These are phyloP conservation scores for Coriaria nepalensis DNA, from an alignment of 306 rosid genomes.

Conservation along the genomic window DNA sequence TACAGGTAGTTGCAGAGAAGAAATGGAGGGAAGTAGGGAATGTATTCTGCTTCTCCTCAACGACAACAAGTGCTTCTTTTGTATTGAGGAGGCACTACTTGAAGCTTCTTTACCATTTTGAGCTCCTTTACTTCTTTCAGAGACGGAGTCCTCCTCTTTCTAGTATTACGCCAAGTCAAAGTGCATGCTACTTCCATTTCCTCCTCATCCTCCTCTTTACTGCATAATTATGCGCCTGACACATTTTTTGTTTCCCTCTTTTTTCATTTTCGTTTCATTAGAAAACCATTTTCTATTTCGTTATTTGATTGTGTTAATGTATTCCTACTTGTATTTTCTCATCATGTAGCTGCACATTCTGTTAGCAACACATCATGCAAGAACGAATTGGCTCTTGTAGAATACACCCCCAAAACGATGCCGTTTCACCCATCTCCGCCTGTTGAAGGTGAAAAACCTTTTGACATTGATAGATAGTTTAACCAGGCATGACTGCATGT, in stretches of 20 bases:
- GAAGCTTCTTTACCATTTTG: conserved; percentile 74
- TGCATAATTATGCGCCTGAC: too few species aligned
- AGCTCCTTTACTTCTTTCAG: conserved; percentile 68
- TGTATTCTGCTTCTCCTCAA: conserved; percentile 65
- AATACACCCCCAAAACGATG: conserved; percentile 45
- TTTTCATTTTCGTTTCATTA: too few species aligned
- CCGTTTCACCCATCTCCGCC: conserved; percentile 7
- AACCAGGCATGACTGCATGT: too few species aligned
- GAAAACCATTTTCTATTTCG: too few species aligned
- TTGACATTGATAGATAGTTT: too few species aligned
- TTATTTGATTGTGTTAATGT: too few species aligned
- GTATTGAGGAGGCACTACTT: conserved; percentile 75
- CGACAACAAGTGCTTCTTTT: conserved; percentile 90
- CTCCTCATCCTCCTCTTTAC: too few species aligned
- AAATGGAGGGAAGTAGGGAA: conserved; percentile 97
- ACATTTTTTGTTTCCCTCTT: too few species aligned
- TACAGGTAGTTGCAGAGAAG: conserved; percentile 81
- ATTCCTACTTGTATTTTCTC: too few species aligned
- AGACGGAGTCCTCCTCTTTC: conserved; percentile 34
- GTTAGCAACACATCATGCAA: conserved; percentile 34
- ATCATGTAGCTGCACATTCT: conserved; percentile 35
- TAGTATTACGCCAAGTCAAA: too few species aligned
- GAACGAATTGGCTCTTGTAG: conserved; percentile 59
- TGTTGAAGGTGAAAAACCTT: conserved; percentile 35
- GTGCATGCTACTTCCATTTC: conserved; percentile 1